phyloP scores from a whole-genome alignment of 2,329 filamentous ascomycete species.

The Teratosphaeria zuluensis region DNA sequence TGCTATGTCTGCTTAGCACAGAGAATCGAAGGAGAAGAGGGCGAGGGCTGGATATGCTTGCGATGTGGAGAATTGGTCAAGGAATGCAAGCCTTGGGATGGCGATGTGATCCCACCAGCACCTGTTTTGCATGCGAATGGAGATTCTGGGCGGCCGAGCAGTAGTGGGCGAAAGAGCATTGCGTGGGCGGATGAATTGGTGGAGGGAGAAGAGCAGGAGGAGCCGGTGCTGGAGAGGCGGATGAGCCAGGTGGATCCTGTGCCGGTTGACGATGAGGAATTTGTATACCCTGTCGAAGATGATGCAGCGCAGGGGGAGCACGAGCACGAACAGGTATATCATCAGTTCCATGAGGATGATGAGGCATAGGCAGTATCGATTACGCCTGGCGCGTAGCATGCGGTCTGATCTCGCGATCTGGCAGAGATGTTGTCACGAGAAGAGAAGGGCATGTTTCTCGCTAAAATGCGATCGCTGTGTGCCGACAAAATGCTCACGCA shows the following conservation, averaged over 20 bases:
- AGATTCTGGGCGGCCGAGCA: slow-evolving; percentile 7
- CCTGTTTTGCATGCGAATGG: slow-evolving; percentile 3
- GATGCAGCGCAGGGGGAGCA: neutral
- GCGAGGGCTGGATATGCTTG: slow-evolving; percentile 86
- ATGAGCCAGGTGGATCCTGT: slow-evolving; percentile 18
- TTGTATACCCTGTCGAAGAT: neutral
- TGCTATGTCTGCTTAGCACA: slow-evolving; percentile 94
- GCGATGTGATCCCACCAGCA: slow-evolving; percentile 57
- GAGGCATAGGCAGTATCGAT: neutral
- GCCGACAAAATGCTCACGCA: neutral
- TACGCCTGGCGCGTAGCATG: neutral
- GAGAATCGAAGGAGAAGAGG: slow-evolving; percentile 81
- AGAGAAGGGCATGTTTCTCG: neutral
- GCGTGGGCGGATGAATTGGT: slow-evolving; percentile 23
- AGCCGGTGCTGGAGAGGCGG: slow-evolving; percentile 7
- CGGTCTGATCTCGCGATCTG: neutral
- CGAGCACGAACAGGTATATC: neutral
- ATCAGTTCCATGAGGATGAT: neutral
- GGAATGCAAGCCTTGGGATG: slow-evolving; percentile 82
- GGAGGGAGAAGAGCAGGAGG: slow-evolving; percentile 17
- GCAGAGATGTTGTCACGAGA: neutral
- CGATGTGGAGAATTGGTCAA: slow-evolving; percentile 76
- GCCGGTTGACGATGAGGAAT: slow-evolving; percentile 20
- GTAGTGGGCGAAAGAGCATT: slow-evolving; percentile 18
- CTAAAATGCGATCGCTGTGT: neutral